These are phyloP conservation scores for Rhodotorula sp. DNA, from an alignment of 1,284 basidiomycete genomes.

Conservation along the genomic window DNA sequence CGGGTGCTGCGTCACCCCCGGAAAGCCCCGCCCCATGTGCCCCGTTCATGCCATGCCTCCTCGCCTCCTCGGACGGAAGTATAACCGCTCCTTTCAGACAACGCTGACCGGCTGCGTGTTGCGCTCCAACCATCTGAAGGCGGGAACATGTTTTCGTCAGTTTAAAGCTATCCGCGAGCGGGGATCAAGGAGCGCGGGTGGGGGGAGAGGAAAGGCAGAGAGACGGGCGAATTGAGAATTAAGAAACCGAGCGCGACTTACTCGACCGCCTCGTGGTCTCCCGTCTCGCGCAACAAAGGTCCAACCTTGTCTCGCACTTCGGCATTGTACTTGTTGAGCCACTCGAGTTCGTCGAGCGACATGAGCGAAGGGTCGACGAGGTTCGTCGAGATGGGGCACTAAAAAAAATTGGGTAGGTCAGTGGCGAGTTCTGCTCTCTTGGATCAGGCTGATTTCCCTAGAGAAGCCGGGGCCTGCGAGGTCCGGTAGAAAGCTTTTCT, in stretches of 20 bases:
- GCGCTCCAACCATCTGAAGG: constrained; percentile 60
- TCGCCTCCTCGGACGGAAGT: background rate
- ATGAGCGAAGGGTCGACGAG: constrained; percentile 71
- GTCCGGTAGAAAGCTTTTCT: background rate
- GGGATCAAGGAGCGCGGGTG: no score
- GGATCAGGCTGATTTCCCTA: background rate
- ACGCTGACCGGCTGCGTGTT: background rate
- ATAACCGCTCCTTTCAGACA: background rate
- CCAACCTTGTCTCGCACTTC: constrained; percentile 74
- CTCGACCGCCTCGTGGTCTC: constrained; percentile 67
- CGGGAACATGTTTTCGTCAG: background rate
- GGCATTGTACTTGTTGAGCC: constrained; percentile 83
- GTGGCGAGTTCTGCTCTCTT: no score
- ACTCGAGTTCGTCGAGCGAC: constrained; percentile 65
- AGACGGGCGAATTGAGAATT: no score
- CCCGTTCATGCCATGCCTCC: background rate
- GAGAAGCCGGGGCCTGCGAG: background rate
- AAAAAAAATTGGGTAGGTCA: background rate
- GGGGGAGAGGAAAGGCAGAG: no score
- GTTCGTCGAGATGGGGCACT: constrained; percentile 86
- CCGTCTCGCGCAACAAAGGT: constrained; percentile 65
- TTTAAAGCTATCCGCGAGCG: no score
- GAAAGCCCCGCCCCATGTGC: no score
- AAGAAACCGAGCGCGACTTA: constrained; percentile 48
- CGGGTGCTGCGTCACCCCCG: no score